Evolutionary conservation across 2,329 filamentous ascomycete genomes (phyloP).

Genomic region (Penicillium verrucosum): DNA sequence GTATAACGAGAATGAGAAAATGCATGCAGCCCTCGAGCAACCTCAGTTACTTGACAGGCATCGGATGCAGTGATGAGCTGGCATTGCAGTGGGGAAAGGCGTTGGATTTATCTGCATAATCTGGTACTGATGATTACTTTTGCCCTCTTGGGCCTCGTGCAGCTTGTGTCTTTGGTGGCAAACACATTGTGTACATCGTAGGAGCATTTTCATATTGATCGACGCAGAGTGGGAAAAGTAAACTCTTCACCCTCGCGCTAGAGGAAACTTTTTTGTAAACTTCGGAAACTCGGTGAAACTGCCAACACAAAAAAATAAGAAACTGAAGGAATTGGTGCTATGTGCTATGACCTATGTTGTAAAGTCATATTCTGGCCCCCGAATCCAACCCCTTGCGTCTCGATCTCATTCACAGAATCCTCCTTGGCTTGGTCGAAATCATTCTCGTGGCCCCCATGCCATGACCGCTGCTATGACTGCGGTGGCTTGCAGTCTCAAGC

Average conservation of each 20-base stretch:
- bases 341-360: conserved; percentile 7
- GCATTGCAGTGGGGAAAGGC: conserved; percentile 50
- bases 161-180: conserved; percentile 7
- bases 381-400: conserved; percentile 15
- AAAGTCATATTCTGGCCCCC: conserved; percentile 2
- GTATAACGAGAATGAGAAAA: conserved; percentile 9
- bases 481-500: background rate
- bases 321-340: background rate
- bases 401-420: conserved; percentile 1
- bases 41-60: conserved; percentile 32
- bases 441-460: conserved; percentile 15
- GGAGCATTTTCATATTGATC: background rate
- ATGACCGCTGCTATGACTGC: conserved; percentile 7
- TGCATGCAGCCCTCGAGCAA: background rate
- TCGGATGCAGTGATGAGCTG: conserved; percentile 75
- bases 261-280: background rate
- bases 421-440: background rate
- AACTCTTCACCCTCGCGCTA: background rate
- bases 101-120: conserved; percentile 13
- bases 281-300: background rate
- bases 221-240: background rate
- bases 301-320: background rate
- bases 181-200: conserved; percentile 1
- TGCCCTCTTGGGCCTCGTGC: conserved; percentile 23
- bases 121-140: conserved; percentile 10